Percentiles rank a stretch among this genome's conserved stretches.
Conservation (phyloP, 306 rosid genomes). For the Cucumis cinereus region DNA sequence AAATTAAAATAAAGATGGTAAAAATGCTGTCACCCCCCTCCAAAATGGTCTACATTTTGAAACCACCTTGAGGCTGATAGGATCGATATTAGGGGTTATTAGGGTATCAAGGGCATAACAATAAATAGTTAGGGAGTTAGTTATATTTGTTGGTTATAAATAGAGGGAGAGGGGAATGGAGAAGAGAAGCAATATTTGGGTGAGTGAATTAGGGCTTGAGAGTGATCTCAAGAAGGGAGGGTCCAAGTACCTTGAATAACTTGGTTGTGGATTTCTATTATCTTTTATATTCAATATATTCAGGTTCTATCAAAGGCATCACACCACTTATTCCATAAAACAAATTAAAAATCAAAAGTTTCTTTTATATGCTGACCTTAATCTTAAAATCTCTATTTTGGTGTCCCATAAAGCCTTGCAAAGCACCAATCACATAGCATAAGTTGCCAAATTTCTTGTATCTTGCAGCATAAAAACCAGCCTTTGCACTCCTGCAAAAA, state of each 20-base stretch:
- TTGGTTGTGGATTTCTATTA: too few species aligned
- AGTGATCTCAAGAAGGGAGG: too few species aligned
- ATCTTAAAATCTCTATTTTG: conserved; percentile 60
- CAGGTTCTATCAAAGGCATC: neutral
- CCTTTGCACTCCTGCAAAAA: conserved; percentile 83
- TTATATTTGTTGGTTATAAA: too few species aligned
- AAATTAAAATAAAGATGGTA: neutral
- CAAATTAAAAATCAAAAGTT: neutral
- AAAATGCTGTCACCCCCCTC: neutral
- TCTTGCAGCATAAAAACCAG: conserved; percentile 74
- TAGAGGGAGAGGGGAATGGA: too few species aligned
- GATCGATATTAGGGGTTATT: too few species aligned
- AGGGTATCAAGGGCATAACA: too few species aligned
- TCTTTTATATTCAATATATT: too few species aligned
- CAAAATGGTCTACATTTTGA: neutral
- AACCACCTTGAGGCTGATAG: neutral
- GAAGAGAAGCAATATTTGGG: too few species aligned
- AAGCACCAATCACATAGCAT: conserved; percentile 82
- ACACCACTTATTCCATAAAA: neutral
- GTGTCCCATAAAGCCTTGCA: conserved; percentile 88
- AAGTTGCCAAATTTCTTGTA: conserved; percentile 82
- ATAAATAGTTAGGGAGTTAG: too few species aligned
- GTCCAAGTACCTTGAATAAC: too few species aligned
- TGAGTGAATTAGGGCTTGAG: too few species aligned
- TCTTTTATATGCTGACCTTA: conserved; percentile 41